Conservation (phyloP, 2,329 filamentous ascomycete species). For the Chrysoporthe austroafricana region DNA sequence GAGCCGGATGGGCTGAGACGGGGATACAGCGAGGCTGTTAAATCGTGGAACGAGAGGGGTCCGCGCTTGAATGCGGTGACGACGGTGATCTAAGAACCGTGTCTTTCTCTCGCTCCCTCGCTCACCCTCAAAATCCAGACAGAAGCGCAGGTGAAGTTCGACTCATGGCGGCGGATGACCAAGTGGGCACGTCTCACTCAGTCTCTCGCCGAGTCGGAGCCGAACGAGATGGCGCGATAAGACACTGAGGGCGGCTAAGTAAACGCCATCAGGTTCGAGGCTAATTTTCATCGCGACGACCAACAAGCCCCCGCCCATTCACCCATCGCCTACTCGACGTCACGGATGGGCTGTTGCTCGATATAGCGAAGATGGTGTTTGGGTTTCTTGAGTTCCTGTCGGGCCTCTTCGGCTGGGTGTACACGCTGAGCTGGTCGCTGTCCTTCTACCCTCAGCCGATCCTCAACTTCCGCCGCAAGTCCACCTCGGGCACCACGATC, state of each 20-base stretch:
- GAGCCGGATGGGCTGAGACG: no score
- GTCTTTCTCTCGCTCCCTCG: not conserved
- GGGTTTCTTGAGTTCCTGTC: conserved; percentile 54
- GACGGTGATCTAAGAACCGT: not conserved
- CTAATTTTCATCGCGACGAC: not conserved
- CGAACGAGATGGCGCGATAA: conserved; percentile 14
- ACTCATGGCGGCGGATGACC: not conserved
- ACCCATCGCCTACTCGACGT: not conserved
- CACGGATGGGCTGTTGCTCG: conserved; percentile 5
- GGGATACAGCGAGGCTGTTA: no score
- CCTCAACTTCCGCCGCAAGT: conserved; percentile 75
- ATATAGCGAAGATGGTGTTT: conserved; percentile 28
- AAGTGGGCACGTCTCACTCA: not conserved
- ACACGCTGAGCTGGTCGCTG: conserved; percentile 77
- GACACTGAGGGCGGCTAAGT: not conserved
- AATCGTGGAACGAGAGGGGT: no score
- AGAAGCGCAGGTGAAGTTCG: not conserved
- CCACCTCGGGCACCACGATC: conserved; percentile 82
- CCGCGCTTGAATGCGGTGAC: not conserved
- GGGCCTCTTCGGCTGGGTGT: conserved; percentile 73
- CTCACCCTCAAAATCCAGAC: not conserved
- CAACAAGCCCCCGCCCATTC: not conserved
- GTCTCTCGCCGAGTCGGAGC: not conserved
- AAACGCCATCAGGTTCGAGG: not conserved
- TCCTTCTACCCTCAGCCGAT: conserved; percentile 93